Percentiles rank a stretch among this genome's conserved stretches.
These are phyloP conservation scores for Jacaranda mimosifolia DNA, from an alignment of 257 asterid species.

Conservation along the genomic window DNA sequence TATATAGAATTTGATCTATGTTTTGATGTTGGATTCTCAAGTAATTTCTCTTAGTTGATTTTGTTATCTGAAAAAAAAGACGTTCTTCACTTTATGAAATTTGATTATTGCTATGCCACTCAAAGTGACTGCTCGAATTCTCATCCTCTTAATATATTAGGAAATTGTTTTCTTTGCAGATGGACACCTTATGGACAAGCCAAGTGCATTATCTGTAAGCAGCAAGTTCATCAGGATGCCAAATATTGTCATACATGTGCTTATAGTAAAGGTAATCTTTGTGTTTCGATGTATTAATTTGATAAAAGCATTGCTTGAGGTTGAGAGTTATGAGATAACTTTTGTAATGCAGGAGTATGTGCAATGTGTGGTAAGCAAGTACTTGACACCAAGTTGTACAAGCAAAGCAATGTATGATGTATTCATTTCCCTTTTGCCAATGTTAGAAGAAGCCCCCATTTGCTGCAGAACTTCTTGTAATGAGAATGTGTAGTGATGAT, in stretches of 20 bases:
- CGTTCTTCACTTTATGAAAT: background rate
- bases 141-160: slow-evolving; percentile 12
- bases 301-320: background rate
- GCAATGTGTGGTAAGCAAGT: slow-evolving; percentile 99
- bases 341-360: slow-evolving; percentile 84
- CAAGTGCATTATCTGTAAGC: slow-evolving; percentile 94
- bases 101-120: background rate
- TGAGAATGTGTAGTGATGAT: background rate
- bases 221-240: slow-evolving; percentile 97
- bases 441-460: slow-evolving; percentile 15
- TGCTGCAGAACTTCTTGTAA: background rate
- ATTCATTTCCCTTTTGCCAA: slow-evolving; percentile 11
- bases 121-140: background rate
- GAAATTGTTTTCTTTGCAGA: slow-evolving; percentile 54
- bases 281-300: background rate
- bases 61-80: background rate
- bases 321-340: slow-evolving; percentile 16
- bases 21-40: background rate
- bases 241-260: slow-evolving; percentile 99
- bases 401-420: slow-evolving; percentile 91
- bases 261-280: slow-evolving; percentile 82
- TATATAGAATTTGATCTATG: background rate
- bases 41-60: background rate
- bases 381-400: slow-evolving; percentile 91
- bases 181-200: slow-evolving; percentile 95